Evolutionary conservation across 1,139 yeast genomes (phyloP).

Genomic region (Suhomyces maxii): DNA sequence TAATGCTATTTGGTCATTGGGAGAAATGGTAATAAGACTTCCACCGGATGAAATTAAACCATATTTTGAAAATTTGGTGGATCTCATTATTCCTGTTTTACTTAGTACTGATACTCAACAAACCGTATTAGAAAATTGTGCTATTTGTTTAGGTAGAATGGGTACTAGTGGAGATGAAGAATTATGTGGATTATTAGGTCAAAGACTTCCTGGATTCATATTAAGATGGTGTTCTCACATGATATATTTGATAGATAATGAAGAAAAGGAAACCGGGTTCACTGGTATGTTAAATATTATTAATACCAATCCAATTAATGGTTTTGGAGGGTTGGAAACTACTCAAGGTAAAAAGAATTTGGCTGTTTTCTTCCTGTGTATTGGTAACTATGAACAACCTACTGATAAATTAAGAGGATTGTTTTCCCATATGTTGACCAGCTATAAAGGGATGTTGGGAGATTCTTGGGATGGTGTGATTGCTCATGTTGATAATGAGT

Average conservation of each 20-base stretch:
- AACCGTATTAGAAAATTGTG: slow-evolving; percentile 81
- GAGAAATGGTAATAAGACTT: slow-evolving; percentile 74
- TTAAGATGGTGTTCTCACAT: slow-evolving; percentile 68
- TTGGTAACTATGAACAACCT: slow-evolving; percentile 61
- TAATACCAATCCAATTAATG: slow-evolving; percentile 62
- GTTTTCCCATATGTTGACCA: slow-evolving; percentile 45
- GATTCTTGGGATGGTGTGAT: slow-evolving; percentile 39
- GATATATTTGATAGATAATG: slow-evolving; percentile 66
- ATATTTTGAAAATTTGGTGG: slow-evolving; percentile 61
- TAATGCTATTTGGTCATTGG: slow-evolving; percentile 93
- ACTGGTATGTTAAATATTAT: slow-evolving; percentile 72
- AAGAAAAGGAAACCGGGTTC: slow-evolving; percentile 79
- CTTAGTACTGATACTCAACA: slow-evolving; percentile 55
- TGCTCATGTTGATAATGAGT: slow-evolving; percentile 33
- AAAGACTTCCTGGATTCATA: slow-evolving; percentile 57
- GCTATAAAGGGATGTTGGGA: slow-evolving; percentile 53
- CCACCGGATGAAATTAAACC: slow-evolving; percentile 52
- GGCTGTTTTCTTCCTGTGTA: slow-evolving; percentile 59
- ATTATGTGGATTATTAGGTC: slow-evolving; percentile 52
- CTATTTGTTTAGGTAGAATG: slow-evolving; percentile 90
- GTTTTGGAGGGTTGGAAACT: slow-evolving; percentile 51
- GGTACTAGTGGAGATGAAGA: slow-evolving; percentile 66
- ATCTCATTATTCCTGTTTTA: slow-evolving; percentile 64
- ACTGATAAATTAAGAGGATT: slow-evolving; percentile 43
- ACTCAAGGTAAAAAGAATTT: slow-evolving; percentile 50